Conservation (phyloP, 2,329 filamentous ascomycete genomes). For the Thelonectria blattea region DNA sequence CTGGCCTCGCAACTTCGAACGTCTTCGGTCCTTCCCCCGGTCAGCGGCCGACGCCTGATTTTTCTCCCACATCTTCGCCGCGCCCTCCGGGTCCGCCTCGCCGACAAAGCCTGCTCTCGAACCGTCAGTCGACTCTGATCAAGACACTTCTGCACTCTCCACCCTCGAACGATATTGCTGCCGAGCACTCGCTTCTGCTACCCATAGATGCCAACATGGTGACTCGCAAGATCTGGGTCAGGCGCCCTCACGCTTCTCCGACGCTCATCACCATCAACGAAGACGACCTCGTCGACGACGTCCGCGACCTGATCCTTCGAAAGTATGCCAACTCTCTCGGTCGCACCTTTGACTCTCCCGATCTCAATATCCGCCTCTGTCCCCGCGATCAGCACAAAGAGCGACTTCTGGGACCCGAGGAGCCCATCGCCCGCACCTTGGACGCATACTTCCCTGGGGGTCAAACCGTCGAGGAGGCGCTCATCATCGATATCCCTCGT, state of each 20-base stretch:
- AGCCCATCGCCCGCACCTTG: constrained; percentile 77
- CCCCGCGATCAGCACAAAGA: constrained; percentile 72
- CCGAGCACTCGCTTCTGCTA: constrained; percentile 29
- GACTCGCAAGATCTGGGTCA: constrained; percentile 92
- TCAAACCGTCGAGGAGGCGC: constrained; percentile 85
- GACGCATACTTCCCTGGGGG: constrained; percentile 86
- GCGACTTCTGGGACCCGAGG: constrained; percentile 81
- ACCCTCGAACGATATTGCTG: constrained; percentile 29
- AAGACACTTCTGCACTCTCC: constrained; percentile 41
- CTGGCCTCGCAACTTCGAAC: constrained; percentile 46
- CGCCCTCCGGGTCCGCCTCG: constrained; percentile 34
- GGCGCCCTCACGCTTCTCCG: constrained; percentile 81
- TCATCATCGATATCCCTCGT: constrained; percentile 87
- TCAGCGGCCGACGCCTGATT: constrained; percentile 29
- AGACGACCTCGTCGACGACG: constrained; percentile 92
- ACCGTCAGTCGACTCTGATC: constrained; percentile 44
- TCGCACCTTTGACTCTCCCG: constrained; percentile 86
- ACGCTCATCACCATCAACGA: constrained; percentile 86
- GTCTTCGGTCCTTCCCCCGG: constrained; percentile 40
- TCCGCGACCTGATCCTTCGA: constrained; percentile 86
- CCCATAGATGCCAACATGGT: constrained; percentile 59
- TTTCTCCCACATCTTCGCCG: constrained; percentile 26
- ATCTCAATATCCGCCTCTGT: constrained; percentile 79
- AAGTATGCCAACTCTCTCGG: constrained; percentile 96
- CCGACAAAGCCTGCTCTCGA: constrained; percentile 47